phyloP scores from a whole-genome alignment of 257 asterid species.

The Solanum microdontum region DNA sequence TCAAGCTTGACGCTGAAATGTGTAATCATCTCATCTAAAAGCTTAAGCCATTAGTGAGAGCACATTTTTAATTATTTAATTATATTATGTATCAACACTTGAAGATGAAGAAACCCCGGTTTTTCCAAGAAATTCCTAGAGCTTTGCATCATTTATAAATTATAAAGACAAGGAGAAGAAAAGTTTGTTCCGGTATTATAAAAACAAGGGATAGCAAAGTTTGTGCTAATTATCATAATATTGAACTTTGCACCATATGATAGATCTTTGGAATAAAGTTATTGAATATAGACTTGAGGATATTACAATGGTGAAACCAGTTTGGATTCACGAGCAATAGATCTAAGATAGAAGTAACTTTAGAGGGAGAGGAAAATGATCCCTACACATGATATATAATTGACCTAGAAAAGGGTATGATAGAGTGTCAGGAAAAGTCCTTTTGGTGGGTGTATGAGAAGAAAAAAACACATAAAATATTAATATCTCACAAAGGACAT shows the following conservation, averaged over 20 bases:
- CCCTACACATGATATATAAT: no score
- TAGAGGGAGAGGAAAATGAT: neutral
- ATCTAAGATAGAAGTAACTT: neutral
- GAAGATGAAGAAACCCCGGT: neutral
- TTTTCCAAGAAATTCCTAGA: neutral
- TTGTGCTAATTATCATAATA: neutral
- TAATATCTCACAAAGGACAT: neutral
- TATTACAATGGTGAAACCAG: neutral
- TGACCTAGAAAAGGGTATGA: neutral
- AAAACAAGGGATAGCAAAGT: neutral
- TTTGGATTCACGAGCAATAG: neutral
- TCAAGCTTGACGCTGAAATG: neutral
- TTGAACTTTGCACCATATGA: neutral
- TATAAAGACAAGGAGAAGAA: neutral
- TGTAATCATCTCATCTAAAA: neutral
- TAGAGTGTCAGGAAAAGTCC: neutral
- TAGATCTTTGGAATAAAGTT: neutral
- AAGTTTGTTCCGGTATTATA: neutral
- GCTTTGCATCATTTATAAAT: neutral
- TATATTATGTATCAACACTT: neutral
- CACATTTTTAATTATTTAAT: neutral
- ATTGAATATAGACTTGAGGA: neutral
- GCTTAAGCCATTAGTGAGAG: neutral
- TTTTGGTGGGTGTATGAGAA: neutral
- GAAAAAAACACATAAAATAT: neutral